phyloP scores from a whole-genome alignment of 2,329 filamentous ascomycete species.

The Paramyrothecium roridum region DNA sequence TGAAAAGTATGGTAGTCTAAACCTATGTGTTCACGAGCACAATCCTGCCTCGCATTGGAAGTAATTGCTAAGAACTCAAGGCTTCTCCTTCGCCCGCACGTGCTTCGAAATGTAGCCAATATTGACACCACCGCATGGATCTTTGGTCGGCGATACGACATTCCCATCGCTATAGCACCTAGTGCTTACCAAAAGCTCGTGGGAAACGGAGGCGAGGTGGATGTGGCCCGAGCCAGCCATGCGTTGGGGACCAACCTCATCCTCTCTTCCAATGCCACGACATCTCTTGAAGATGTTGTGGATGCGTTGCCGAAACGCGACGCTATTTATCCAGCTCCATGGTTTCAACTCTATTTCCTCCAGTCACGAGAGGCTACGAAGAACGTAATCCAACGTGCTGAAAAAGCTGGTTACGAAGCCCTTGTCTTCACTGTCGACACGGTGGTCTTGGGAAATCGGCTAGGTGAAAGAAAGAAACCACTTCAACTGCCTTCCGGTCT shows the following conservation, averaged over 20 bases:
- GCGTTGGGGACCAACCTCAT: constrained; percentile 19
- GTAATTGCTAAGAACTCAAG: constrained; percentile 19
- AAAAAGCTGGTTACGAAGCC: constrained; percentile 18
- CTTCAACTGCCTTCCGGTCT: constrained; percentile 15
- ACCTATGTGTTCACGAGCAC: constrained; percentile 25
- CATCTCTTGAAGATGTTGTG: constrained; percentile 22
- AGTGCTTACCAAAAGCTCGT: constrained; percentile 24
- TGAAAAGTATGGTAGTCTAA: constrained; percentile 18
- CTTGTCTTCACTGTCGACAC: constrained; percentile 25
- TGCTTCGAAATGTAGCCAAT: constrained; percentile 12
- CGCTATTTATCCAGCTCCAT: constrained; percentile 9
- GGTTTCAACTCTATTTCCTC: constrained; percentile 14
- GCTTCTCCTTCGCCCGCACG: constrained; percentile 5
- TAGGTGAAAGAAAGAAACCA: constrained; percentile 22
- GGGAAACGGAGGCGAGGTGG: constrained; percentile 21
- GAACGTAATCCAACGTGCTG: constrained; percentile 6
- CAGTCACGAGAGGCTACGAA: constrained; percentile 7
- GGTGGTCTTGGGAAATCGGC: constrained; percentile 22
- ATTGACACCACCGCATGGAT: constrained; percentile 12
- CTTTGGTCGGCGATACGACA: constrained; percentile 6
- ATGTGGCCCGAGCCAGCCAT: constrained; percentile 19
- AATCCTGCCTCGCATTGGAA: constrained; percentile 23
- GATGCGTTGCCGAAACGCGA: constrained; percentile 6
- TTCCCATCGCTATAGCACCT: constrained; percentile 26
- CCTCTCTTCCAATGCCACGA: constrained; percentile 21